Base-by-base conservation (phyloP, 2,329 filamentous ascomycete species). In the Neophaeococcomyces mojaviensis region DNA sequence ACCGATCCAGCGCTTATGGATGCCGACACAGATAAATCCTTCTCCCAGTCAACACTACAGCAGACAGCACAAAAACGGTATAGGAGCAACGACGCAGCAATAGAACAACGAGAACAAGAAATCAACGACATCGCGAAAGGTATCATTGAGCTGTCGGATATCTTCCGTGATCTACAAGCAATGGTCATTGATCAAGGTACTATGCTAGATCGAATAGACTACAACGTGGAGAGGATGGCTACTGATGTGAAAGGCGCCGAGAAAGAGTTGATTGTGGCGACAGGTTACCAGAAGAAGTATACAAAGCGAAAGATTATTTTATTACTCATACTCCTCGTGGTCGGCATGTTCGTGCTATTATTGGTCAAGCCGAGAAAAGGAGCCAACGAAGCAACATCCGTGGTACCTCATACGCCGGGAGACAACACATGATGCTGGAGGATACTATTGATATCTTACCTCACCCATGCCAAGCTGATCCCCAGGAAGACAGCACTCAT, bases 41-140 rank as follows among this genome's bases (percentile, higher is more conserved):
- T 92, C 61, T 95, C 90, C 1, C 88, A 96, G 65, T 85, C 84
- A 0, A 88, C 90, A 0, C 76, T 97, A 1, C 84, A 89, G 61
- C 85, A 88, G 57, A 86, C 87, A 1, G 76, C 77, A 28, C 79
- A 85, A 56, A 65, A 73, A 64, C 59, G 77, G 77, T 55, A 75
- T 78, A 47, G 69, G 85, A 84, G 82, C 48, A 88, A 94, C 60
- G 90, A 97, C 61, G 74, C 82, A 2, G 80, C 80, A 31, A 97
- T 98, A 57, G 79, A 83, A 50, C 92, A 97, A 64, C 86, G 92
- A 53, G 92, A 98, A 67, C 82, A 86, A 33, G 92, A 97, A 66
- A 98, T 98, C 59, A 94, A 94, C 61, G 89, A 96, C 58, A 98
- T 98, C 53, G 92, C 92, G 2, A 89, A 96, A 63, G 90, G 92